Conservation (phyloP, 78 protist species). For the Dictyostelium purpureum region DNA sequence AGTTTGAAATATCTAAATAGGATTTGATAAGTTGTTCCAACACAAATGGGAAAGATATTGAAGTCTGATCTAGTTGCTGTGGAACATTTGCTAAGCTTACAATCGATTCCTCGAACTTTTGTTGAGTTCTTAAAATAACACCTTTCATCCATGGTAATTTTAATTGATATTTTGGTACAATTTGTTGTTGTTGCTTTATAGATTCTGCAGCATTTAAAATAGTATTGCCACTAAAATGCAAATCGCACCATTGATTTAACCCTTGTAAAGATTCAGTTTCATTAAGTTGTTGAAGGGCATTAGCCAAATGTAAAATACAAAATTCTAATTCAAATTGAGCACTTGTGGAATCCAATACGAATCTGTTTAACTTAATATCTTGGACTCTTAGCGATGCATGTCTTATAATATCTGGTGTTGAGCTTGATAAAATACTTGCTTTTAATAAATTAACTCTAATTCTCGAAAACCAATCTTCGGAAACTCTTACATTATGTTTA, state of each 20-base stretch:
- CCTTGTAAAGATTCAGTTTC: constrained; percentile 51
- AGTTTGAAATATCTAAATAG: constrained; percentile 48
- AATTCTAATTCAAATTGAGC: constrained; percentile 55
- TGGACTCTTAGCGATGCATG: constrained; percentile 54
- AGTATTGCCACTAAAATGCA: background rate
- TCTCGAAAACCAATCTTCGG: constrained; percentile 76
- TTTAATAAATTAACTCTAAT: constrained; percentile 41
- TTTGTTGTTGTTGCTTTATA: background rate
- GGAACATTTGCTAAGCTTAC: background rate
- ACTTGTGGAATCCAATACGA: constrained; percentile 1
- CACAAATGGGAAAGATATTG: constrained; percentile 57
- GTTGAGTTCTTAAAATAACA: constrained; percentile 2
- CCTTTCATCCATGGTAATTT: constrained; percentile 62
- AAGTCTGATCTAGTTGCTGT: background rate
- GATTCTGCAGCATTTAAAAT: background rate
- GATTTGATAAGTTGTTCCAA: constrained; percentile 61
- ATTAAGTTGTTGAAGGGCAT: constrained; percentile 30
- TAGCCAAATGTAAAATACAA: constrained; percentile 49
- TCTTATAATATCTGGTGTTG: constrained; percentile 46
- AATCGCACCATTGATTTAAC: constrained; percentile 8
- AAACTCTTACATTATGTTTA: constrained; percentile 35
- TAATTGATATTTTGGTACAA: background rate
- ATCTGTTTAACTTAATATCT: constrained; percentile 41
- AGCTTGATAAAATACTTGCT: constrained; percentile 26
- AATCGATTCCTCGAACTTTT: constrained; percentile 46